These are phyloP conservation scores for Trifolium pratense DNA, from an alignment of 306 rosid species.

Conservation along the genomic window DNA sequence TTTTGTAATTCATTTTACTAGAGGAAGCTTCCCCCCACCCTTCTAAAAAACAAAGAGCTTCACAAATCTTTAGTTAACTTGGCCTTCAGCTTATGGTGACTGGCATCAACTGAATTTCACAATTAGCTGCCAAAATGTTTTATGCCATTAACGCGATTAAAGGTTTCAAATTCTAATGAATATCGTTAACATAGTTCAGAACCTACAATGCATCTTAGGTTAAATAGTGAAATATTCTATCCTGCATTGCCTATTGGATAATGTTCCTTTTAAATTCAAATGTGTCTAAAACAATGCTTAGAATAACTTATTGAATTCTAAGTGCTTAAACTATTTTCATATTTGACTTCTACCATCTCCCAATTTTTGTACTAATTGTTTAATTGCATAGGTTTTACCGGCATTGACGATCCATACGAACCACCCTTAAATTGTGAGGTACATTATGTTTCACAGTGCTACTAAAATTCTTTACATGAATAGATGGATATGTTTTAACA, in stretches of 20 bases:
- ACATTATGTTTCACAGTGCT: constrained; percentile 33
- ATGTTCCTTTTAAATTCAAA: constrained; percentile 14
- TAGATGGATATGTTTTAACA: constrained; percentile 32
- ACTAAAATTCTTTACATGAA: neutral
- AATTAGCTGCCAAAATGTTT: neutral
- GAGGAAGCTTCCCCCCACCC: neutral
- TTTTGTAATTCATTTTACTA: constrained; percentile 38
- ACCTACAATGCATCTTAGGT: constrained; percentile 18
- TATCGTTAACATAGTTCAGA: constrained; percentile 9
- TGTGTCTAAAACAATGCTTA: neutral
- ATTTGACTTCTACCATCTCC: constrained; percentile 1
- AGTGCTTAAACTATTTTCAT: constrained; percentile 8
- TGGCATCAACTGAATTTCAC: neutral
- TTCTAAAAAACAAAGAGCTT: neutral
- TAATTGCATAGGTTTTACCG: constrained; percentile 72
- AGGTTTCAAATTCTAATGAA: constrained; percentile 8
- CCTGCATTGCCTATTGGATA: constrained; percentile 8
- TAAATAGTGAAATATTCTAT: constrained; percentile 4
- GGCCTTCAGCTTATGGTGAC: neutral
- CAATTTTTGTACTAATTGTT: constrained; percentile 3
- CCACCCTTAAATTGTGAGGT: constrained; percentile 85
- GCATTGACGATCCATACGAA: constrained; percentile 89
- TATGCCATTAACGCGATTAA: neutral
- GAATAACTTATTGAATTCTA: constrained; percentile 7
- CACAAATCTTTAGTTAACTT: neutral